These are phyloP conservation scores for Petunia secreta DNA, from an alignment of 257 asterid genomes.

Conservation along the genomic window DNA sequence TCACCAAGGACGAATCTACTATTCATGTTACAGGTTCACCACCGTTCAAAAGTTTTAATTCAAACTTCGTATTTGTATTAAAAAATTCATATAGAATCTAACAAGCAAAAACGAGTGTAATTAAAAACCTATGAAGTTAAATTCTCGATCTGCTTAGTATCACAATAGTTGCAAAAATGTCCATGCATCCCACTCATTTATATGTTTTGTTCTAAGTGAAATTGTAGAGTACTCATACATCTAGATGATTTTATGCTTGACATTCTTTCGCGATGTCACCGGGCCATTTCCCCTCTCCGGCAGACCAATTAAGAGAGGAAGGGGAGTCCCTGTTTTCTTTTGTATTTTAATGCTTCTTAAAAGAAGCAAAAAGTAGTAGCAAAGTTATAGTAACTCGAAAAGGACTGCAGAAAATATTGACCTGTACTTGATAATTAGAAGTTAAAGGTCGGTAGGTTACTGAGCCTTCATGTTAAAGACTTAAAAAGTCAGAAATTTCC, in stretches of 20 bases:
- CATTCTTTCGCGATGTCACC: neutral
- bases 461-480: neutral
- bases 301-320: slow-evolving; percentile 14
- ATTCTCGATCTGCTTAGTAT: no score
- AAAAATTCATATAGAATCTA: no score
- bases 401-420: slow-evolving; percentile 3
- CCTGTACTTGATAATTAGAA: neutral
- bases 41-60: no score
- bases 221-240: neutral
- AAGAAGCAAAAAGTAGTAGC: neutral
- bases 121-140: no score
- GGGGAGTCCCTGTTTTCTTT: neutral
- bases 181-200: neutral
- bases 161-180: neutral
- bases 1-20: no score
- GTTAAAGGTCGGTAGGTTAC: no score
- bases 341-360: neutral
- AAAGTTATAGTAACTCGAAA: neutral
- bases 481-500: neutral
- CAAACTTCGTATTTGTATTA: no score
- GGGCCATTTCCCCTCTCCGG: neutral
- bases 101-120: no score
- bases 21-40: no score
- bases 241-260: neutral
- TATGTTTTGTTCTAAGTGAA: neutral